A percentile compares a stretch with the other conserved stretches of the same genome.
These are phyloP conservation scores for Hygrocybe coccinea DNA, from an alignment of 768 basidiomycete genomes.

Conservation along the genomic window DNA sequence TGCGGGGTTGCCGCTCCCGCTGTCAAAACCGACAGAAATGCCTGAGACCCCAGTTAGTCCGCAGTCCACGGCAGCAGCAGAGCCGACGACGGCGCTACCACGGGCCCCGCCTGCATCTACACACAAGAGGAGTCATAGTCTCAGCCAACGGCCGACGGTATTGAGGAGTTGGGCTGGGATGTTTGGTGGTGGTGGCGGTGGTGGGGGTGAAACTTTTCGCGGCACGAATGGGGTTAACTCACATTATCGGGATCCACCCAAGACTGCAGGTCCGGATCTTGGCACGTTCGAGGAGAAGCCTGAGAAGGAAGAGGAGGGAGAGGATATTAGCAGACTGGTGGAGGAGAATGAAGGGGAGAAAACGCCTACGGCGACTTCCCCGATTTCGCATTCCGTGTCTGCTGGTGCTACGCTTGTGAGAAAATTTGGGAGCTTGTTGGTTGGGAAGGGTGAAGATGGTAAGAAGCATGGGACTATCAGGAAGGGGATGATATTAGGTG, in stretches of 20 bases:
- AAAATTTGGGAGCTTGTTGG: slow-evolving; percentile 69
- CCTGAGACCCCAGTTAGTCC: neutral
- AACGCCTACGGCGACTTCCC: slow-evolving; percentile 6
- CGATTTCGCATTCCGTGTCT: slow-evolving; percentile 36
- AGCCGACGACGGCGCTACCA: slow-evolving; percentile 34
- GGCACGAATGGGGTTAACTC: slow-evolving; percentile 23
- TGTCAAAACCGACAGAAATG: neutral
- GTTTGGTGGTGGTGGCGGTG: slow-evolving; percentile 44
- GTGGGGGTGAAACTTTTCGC: slow-evolving; percentile 35
- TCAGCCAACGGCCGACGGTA: slow-evolving; percentile 66
- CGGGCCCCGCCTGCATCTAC: slow-evolving; percentile 73
- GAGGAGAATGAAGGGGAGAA: slow-evolving; percentile 22
- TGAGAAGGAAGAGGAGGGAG: slow-evolving; percentile 28
- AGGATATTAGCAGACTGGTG: slow-evolving; percentile 23
- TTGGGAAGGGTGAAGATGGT: slow-evolving; percentile 43
- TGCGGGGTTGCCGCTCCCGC: slow-evolving; percentile 46
- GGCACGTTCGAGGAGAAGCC: slow-evolving; percentile 47
- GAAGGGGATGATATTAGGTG: slow-evolving; percentile 48
- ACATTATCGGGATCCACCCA: slow-evolving; percentile 36
- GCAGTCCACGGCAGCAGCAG: neutral
- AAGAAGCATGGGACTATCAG: slow-evolving; percentile 37
- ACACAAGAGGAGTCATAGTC: slow-evolving; percentile 77
- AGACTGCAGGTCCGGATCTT: slow-evolving; percentile 64
- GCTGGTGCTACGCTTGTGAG: slow-evolving; percentile 70
- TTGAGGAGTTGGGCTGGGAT: slow-evolving; percentile 56